Base-by-base conservation (phyloP, 2,329 filamentous ascomycete genomes). In the Hymenoscyphus occultus region DNA sequence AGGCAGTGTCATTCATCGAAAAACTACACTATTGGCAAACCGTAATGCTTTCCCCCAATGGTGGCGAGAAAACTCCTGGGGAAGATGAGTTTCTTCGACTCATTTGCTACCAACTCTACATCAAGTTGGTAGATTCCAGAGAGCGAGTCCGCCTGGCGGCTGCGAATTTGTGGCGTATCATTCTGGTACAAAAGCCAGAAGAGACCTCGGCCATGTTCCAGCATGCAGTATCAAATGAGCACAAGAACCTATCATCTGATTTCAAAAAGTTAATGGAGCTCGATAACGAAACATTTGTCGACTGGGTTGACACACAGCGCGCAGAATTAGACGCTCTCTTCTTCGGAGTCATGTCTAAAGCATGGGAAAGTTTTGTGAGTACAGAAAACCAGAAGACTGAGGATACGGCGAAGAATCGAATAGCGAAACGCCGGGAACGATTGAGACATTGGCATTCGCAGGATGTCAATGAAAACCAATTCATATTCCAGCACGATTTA, bases 21-120 rank as follows among this genome's bases (percentile, higher is more conserved):
- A 94, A 93, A 74, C 86, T 99, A 72, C 87, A 92, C 0, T 98
- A 97, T 76, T 99, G 95, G 95, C 95, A 98, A 76, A 93, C 92
- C 22, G 91, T 97, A 19, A 87, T 99, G 16, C 81, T 99, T 16
- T 89, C 88, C 1, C 87, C 89, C 3, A 86, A 95, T 16, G 90
- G 91, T 2, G 82, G 85, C 6, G 92, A 97, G 56, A 28, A 22
- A 54, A 54, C 22, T 22, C 19, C 48, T 28, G 48, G 48, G 3
- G 48, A 54, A 54, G 48, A 54, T 22, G 22, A 54, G 19, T 91
- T 91, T 73, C 84, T 97, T 72, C 90, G 90, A 68, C 83, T 97
- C 40, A 86, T 98, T 54, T 97, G 93, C 82, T 98, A 97, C 73
- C 87, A 97, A 67, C 86, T 99, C 2, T 99, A 98, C 75, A 88